Base-by-base conservation (phyloP, 495 filamentous ascomycete genomes). In the Penicillium ochrochloron region DNA sequence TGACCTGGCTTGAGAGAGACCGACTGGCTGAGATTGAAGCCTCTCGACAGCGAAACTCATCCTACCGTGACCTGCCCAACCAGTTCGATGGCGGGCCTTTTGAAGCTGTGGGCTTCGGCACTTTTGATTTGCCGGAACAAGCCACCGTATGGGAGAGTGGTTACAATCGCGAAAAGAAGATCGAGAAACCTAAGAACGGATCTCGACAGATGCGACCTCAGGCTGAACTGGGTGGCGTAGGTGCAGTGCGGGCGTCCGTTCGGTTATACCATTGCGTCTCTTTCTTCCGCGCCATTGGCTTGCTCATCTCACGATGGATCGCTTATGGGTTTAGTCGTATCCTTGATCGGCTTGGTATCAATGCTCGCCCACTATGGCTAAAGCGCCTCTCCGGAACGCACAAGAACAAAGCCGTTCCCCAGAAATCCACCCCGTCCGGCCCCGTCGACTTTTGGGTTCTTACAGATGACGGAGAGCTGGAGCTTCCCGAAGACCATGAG, bases 1-100 rank as follows among this genome's bases (percentile, higher is more conserved):
- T 88, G 79, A 98, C 96, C 0, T 99, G 95, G 95, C 79, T 99
- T 12, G 95, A 99, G 67, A 89, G 91, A 50, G 93, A 97, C 48
- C 84, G 93, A 25, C 73, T 95, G 17, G 83, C 91, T 33, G 83
- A 88, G 66, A 75, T 85, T 34, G 81, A 84, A 64, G 70, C 68
- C 14, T 78, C 79, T 14, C 73, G 79, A 46, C 64, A 62, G 54
- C 69, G 61, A 66, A 70, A 48, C 29, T 66, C 64, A 6, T 60
- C 70, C 14, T 41, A 63, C 46, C 50, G 46, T 15, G n/a, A 64
- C 19, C 74, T 78, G 66, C 73, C 72, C 0, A 63, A 71, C 15
- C 75, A 77, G 3, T 66, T 77, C 1, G 83, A 61, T 7, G 61
- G 59, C 46, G 33, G 70, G 3, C 62, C 68, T 1, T 75, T 81